A percentile compares a stretch with the other conserved stretches of the same genome.
phyloP scores from a whole-genome alignment of 129 eudicot species.

The Chrysanthemum lavandulifolium region DNA sequence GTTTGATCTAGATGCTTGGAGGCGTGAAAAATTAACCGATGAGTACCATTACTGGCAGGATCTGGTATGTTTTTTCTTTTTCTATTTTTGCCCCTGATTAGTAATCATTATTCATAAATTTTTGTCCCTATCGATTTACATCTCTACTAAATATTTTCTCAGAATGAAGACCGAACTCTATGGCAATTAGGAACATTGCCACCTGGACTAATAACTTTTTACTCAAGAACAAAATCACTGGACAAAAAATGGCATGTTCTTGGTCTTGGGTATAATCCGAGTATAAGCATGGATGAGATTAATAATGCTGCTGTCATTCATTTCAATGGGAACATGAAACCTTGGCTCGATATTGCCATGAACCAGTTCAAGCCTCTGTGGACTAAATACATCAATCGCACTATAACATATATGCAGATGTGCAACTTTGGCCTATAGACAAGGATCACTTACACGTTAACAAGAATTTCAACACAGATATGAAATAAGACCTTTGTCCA shows the following conservation, averaged over 20 bases:
- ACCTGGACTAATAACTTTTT: slow-evolving; percentile 65
- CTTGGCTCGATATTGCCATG: slow-evolving; percentile 95
- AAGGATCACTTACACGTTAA: slow-evolving; percentile 15
- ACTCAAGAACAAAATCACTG: slow-evolving; percentile 71
- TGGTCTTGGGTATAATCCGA: slow-evolving; percentile 88
- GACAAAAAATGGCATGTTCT: slow-evolving; percentile 93
- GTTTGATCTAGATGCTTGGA: slow-evolving; percentile 89
- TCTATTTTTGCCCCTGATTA: slow-evolving; percentile 3
- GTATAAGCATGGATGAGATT: slow-evolving; percentile 86
- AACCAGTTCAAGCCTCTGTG: slow-evolving; percentile 85
- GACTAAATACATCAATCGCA: slow-evolving; percentile 80
- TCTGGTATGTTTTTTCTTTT: slow-evolving; percentile 35
- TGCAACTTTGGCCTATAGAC: slow-evolving; percentile 88
- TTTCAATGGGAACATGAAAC: slow-evolving; percentile 93
- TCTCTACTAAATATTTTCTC: slow-evolving; percentile 10
- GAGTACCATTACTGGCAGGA: slow-evolving; percentile 79
- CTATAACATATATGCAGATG: slow-evolving; percentile 75
- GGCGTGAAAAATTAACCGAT: slow-evolving; percentile 62
- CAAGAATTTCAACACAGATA: slow-evolving; percentile 26
- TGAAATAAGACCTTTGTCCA: slow-evolving; percentile 15
- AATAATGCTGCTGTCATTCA: slow-evolving; percentile 73
- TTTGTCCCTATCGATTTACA: neutral
- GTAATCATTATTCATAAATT: neutral
- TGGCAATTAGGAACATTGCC: slow-evolving; percentile 80
- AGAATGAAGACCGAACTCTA: slow-evolving; percentile 73